Conservation (phyloP, 2,329 filamentous ascomycete species). For the Neurospora sp. region DNA sequence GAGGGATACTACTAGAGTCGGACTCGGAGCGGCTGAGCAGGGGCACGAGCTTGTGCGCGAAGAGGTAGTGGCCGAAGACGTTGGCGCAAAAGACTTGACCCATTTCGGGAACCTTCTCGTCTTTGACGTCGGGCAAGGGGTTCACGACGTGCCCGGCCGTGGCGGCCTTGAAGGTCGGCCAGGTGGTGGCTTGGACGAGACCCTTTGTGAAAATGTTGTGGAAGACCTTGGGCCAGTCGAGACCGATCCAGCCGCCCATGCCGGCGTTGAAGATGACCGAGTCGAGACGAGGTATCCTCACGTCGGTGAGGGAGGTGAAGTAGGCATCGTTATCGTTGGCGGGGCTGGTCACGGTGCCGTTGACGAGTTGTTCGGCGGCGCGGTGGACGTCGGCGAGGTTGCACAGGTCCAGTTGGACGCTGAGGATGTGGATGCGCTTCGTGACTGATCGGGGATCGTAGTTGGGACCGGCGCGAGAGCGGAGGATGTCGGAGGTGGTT, state of each 20-base stretch:
- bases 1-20: constrained; percentile 21
- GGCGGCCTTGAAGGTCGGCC: constrained; percentile 66
- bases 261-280: constrained; percentile 78
- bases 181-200: constrained; percentile 59
- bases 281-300: constrained; percentile 62
- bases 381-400: constrained; percentile 40
- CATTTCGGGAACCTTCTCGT: constrained; percentile 41
- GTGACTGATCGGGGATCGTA: constrained; percentile 34
- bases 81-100: constrained; percentile 86
- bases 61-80: constrained; percentile 88
- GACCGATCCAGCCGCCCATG: constrained; percentile 74
- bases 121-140: constrained; percentile 37
- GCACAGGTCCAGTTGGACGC: constrained; percentile 51
- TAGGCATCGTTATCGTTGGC: constrained; percentile 25
- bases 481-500: constrained; percentile 28
- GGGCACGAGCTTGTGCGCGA: constrained; percentile 70
- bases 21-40: constrained; percentile 46
- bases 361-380: constrained; percentile 37
- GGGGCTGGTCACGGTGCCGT: constrained; percentile 35
- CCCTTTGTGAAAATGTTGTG: constrained; percentile 45
- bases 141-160: constrained; percentile 34
- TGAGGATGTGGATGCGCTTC: constrained; percentile 46
- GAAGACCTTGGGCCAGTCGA: constrained; percentile 56
- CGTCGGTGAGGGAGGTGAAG: constrained; percentile 28
- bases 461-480: constrained; percentile 26